A percentile compares a stretch with the other conserved stretches of the same genome.
phyloP scores from a whole-genome alignment of 257 asterid genomes.

The Coffea canephora region DNA sequence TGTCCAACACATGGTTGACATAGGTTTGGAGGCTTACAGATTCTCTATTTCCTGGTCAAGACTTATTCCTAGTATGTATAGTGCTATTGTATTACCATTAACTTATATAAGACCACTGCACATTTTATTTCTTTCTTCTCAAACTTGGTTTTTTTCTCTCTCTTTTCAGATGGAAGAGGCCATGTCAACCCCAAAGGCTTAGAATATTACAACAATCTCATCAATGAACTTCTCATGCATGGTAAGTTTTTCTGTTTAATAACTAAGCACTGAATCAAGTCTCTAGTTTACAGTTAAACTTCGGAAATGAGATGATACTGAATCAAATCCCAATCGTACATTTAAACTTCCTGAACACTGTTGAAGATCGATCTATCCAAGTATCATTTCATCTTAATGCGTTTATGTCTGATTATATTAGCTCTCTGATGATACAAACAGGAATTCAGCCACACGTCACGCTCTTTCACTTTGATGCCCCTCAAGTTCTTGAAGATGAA shows the following conservation, averaged over 20 bases:
- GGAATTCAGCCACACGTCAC: slow-evolving; percentile 58
- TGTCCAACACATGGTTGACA: slow-evolving; percentile 11
- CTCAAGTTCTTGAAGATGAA: slow-evolving; percentile 56
- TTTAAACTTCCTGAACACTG: not conserved
- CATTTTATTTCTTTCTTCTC: not conserved
- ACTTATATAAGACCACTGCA: not conserved
- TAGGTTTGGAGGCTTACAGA: slow-evolving; percentile 10
- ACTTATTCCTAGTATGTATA: slow-evolving; percentile 28
- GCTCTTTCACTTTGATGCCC: slow-evolving; percentile 46
- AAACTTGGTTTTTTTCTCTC: not conserved
- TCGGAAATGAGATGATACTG: not conserved
- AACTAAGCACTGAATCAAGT: not conserved
- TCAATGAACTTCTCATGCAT: slow-evolving; percentile 12
- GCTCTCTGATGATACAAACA: slow-evolving; percentile 12
- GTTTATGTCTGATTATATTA: not conserved
- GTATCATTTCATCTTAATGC: no score
- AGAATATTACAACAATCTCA: slow-evolving; percentile 46
- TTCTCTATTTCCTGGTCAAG: slow-evolving; percentile 25
- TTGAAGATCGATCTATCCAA: not conserved
- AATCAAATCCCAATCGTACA: not conserved
- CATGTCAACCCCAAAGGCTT: slow-evolving; percentile 33
- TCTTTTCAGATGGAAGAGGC: slow-evolving; percentile 22
- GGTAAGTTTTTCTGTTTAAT: not conserved
- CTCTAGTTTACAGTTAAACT: not conserved
- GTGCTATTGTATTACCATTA: not conserved